These are phyloP conservation scores for Xylaria hypoxylon DNA, from an alignment of 2,329 filamentous ascomycete genomes.

Conservation along the genomic window DNA sequence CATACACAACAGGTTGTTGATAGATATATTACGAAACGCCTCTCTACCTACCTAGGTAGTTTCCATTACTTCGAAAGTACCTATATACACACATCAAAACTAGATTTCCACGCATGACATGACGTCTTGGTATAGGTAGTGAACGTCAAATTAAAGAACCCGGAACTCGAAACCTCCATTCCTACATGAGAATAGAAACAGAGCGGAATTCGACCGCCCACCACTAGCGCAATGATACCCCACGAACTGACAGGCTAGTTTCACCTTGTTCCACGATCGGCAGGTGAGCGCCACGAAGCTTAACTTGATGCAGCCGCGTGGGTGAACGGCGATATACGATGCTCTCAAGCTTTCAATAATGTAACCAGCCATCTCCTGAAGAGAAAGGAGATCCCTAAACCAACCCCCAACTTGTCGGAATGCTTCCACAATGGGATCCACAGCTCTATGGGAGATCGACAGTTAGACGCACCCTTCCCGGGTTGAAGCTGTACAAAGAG, in stretches of 20 bases:
- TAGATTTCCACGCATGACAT: background rate
- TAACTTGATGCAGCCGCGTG: slow-evolving; percentile 21
- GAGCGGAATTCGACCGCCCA: slow-evolving; percentile 36
- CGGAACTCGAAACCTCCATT: background rate
- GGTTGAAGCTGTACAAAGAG: slow-evolving; percentile 5
- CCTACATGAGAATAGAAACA: background rate
- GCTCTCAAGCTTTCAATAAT: slow-evolving; percentile 14
- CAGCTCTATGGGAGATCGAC: slow-evolving; percentile 29
- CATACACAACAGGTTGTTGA: no score
- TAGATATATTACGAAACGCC: background rate
- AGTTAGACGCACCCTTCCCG: slow-evolving; percentile 5
- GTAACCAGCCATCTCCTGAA: slow-evolving; percentile 16
- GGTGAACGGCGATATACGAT: slow-evolving; percentile 17
- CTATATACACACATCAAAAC: background rate
- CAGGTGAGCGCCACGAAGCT: slow-evolving; percentile 36
- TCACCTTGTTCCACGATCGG: slow-evolving; percentile 37
- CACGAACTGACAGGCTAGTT: slow-evolving; percentile 19
- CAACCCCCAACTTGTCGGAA: slow-evolving; percentile 5
- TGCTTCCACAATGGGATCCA: slow-evolving; percentile 25
- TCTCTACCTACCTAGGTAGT: no score
- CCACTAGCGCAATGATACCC: slow-evolving; percentile 25
- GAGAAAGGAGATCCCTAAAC: slow-evolving; percentile 25
- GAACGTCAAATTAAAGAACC: background rate
- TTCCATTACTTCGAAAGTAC: no score
- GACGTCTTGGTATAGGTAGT: background rate